phyloP scores from a whole-genome alignment of 495 filamentous ascomycete genomes.

The Trichoderma virens region DNA sequence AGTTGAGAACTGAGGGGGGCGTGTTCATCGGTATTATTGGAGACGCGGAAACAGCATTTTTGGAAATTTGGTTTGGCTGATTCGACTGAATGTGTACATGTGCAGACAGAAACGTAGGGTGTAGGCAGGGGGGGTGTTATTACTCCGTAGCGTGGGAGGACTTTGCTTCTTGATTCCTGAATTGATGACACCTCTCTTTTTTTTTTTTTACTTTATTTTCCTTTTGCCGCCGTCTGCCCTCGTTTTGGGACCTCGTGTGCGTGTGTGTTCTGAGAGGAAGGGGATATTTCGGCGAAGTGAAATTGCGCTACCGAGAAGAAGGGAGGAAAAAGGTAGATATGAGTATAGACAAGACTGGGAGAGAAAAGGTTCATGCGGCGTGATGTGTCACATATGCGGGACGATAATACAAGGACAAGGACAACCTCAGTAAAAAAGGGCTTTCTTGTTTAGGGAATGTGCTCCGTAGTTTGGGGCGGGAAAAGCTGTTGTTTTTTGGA shows the following conservation, averaged over 20 bases:
- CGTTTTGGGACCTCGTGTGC: neutral
- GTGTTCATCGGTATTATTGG: too few relatives aligned
- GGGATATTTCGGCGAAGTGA: too few relatives aligned
- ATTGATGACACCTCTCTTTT: neutral
- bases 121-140: neutral
- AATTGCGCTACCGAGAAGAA: too few relatives aligned
- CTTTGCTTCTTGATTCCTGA: neutral
- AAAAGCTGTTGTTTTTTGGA: neutral
- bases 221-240: too few relatives aligned
- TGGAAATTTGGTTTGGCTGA: too few relatives aligned
- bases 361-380: neutral
- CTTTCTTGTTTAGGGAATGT: neutral
- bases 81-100: neutral
- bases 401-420: neutral
- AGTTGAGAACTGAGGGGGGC: too few relatives aligned
- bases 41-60: too few relatives aligned
- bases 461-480: neutral
- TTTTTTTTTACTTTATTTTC: neutral
- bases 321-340: neutral
- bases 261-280: neutral
- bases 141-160: neutral
- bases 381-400: conserved; percentile 7
- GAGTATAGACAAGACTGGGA: neutral
- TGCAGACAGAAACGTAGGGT: too few relatives aligned
- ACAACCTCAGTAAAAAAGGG: neutral